Conservation (phyloP, 805 yeast genomes). For the Candida silvatica region DNA sequence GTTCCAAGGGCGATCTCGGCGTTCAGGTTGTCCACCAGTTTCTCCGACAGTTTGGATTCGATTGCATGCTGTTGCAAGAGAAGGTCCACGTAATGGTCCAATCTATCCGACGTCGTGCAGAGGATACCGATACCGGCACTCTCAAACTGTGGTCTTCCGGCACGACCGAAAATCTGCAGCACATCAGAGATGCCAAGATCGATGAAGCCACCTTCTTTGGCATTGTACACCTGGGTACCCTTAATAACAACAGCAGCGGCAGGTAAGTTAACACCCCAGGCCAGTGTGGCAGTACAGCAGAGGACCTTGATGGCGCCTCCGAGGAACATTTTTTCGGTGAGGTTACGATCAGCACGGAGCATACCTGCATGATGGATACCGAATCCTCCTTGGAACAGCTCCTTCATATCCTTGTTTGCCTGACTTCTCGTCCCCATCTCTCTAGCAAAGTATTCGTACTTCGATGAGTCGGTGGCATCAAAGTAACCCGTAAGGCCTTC, state of each 20-base stretch:
- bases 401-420: constrained; percentile 71
- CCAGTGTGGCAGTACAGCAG: constrained; percentile 94
- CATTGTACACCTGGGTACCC: constrained; percentile 93
- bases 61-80: constrained; percentile 94
- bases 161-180: constrained; percentile 97
- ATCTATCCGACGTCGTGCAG: constrained; percentile 70
- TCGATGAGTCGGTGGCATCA: constrained; percentile 41
- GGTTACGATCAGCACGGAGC: constrained; percentile 81
- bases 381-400: constrained; percentile 72
- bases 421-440: constrained; percentile 61
- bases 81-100: constrained; percentile 84
- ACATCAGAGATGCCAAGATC: constrained; percentile 96
- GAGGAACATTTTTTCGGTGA: constrained; percentile 81
- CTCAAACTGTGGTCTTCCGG: constrained; percentile 97
- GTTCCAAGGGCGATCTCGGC: constrained; percentile 96
- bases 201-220: constrained; percentile 89
- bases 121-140: constrained; percentile 87
- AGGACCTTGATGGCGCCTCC: constrained; percentile 82
- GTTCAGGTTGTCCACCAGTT: constrained; percentile 83
- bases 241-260: constrained; percentile 96
- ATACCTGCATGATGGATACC: constrained; percentile 98
- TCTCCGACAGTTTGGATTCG: constrained; percentile 72
- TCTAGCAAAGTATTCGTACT: constrained; percentile 37
- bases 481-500: constrained; percentile 49
- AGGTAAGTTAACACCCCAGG: constrained; percentile 99